Evolutionary conservation across 1,284 basidiomycete genomes (phyloP).

Genomic region (Heterobasidion annosum): DNA sequence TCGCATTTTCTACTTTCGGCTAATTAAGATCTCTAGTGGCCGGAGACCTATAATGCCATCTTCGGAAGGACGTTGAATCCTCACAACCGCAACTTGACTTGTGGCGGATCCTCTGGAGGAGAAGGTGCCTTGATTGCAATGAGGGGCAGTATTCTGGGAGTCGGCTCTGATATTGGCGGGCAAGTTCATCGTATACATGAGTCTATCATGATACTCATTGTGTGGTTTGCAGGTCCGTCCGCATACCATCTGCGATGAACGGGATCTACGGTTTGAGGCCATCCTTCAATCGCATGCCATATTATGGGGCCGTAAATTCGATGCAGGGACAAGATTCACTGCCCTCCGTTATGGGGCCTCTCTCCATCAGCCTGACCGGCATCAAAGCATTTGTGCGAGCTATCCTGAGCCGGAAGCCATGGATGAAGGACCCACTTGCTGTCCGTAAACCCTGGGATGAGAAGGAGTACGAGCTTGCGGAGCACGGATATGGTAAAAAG

Average conservation of each 20-base stretch:
- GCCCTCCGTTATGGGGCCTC: conserved; percentile 65
- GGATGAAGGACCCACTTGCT: conserved; percentile 60
- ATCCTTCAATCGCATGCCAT: conserved; percentile 64
- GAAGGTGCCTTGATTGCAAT: conserved; percentile 47
- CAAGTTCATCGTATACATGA: conserved; percentile 12
- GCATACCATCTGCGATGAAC: conserved; percentile 60
- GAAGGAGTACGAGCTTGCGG: conserved; percentile 44
- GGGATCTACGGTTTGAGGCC: conserved; percentile 67
- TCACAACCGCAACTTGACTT: conserved; percentile 39
- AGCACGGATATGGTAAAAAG: conserved; percentile 47
- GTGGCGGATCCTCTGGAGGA: conserved; percentile 56
- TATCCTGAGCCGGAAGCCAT: conserved; percentile 50
- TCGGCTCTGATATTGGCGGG: conserved; percentile 68
- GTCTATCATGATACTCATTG: not conserved
- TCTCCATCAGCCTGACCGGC: conserved; percentile 46
- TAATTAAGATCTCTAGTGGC: conserved; percentile 31
- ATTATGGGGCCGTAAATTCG: conserved; percentile 52
- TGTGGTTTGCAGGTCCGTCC: conserved; percentile 39
- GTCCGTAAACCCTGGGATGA: conserved; percentile 60
- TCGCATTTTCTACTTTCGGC: not conserved
- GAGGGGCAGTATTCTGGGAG: conserved; percentile 52
- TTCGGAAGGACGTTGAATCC: conserved; percentile 69
- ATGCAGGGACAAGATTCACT: conserved; percentile 66
- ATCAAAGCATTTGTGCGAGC: conserved; percentile 58
- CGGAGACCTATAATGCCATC: conserved; percentile 51